Base-by-base conservation (phyloP, 164 flowering plant species). In the Aristolochia californica region DNA sequence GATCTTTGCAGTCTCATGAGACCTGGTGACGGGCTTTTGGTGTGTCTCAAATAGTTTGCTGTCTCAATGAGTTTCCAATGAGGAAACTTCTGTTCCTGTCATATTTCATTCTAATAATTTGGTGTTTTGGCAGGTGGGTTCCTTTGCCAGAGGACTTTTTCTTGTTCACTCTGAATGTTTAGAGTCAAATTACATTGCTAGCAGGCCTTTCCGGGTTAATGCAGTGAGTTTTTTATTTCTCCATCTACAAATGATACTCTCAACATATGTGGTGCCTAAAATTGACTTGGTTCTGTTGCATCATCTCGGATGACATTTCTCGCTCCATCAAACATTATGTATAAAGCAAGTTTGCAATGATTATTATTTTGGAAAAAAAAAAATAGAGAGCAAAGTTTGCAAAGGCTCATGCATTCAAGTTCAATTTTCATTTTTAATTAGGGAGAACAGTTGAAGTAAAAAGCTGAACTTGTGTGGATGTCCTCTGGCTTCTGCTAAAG, bases 11-110 rank as follows among this genome's bases (percentile, higher is more conserved):
- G 85, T 70, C 78, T 91, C 64, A 77, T 88, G 88, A 78, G 76
- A 71, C 97, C 97, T 55, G 96, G 97, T 51, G 96, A 91, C 80
- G 97, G 97, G 43, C 96, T 91, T 69, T 72, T 91, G 82, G 97
- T 91, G 63, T 59, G 81, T 58, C 27, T 58, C 14, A 26, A 45
- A 43, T 43, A 17, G 28, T 14, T 13, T 26, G 28, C 12, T 54
- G 22, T 47, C 10, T 47, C 5, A 17, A 20, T 20, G 5, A 2
- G 18, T 47, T 17, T 47, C 20, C 18, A 11, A 1, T 5, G 50
- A 45, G 4, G 5, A 16, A 47, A 7, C 18, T 47, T 47, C 22
- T 47, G 50, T 17, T 8, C 12, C 18, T 14, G 9, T 47, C 13
- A 47, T 5, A 20, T 47, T 20, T 17, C 50, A 4, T 13, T 47